These are phyloP conservation scores for Tephrocybe sp. DNA, from an alignment of 768 basidiomycete species.

Conservation along the genomic window DNA sequence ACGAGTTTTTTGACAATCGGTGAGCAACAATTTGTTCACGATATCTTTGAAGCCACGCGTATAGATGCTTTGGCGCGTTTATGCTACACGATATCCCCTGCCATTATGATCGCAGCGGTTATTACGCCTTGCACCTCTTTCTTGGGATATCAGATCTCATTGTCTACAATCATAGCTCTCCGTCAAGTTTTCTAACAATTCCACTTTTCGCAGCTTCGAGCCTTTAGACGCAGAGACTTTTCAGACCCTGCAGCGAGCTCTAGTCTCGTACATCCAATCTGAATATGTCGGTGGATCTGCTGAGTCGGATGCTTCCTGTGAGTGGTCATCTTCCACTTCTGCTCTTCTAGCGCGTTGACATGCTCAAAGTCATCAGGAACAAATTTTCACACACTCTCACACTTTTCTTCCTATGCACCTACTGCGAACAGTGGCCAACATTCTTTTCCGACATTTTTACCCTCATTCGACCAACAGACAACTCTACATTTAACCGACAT, in stretches of 20 bases:
- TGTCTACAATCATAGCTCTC: too few species aligned
- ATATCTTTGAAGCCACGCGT: slow-evolving; percentile 7
- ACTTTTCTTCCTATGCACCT: slow-evolving; percentile 84
- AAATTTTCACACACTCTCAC: slow-evolving; percentile 92
- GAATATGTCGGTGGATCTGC: slow-evolving; percentile 87
- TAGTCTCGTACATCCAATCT: slow-evolving; percentile 79
- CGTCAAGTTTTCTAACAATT: slow-evolving; percentile 4
- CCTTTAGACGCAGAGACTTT: slow-evolving; percentile 70
- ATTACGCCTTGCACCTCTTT: too few species aligned
- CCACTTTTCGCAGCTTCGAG: slow-evolving; percentile 45
- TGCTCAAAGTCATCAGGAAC: slow-evolving; percentile 75
- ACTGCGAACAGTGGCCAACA: slow-evolving; percentile 80
- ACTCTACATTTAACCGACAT: slow-evolving; percentile 73
- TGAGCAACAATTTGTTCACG: slow-evolving; percentile 36
- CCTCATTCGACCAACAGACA: slow-evolving; percentile 63
- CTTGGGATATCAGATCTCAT: too few species aligned
- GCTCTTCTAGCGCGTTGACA: slow-evolving; percentile 13
- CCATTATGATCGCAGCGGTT: background rate
- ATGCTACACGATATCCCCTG: background rate
- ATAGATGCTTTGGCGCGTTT: background rate
- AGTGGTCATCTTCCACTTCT: slow-evolving; percentile 32
- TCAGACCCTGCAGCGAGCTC: slow-evolving; percentile 67
- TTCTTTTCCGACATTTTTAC: slow-evolving; percentile 80
- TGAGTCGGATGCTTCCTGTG: slow-evolving; percentile 79
- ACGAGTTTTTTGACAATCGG: slow-evolving; percentile 82